These are phyloP conservation scores for Arachis monticola DNA, from an alignment of 331 rosid species.

Conservation along the genomic window DNA sequence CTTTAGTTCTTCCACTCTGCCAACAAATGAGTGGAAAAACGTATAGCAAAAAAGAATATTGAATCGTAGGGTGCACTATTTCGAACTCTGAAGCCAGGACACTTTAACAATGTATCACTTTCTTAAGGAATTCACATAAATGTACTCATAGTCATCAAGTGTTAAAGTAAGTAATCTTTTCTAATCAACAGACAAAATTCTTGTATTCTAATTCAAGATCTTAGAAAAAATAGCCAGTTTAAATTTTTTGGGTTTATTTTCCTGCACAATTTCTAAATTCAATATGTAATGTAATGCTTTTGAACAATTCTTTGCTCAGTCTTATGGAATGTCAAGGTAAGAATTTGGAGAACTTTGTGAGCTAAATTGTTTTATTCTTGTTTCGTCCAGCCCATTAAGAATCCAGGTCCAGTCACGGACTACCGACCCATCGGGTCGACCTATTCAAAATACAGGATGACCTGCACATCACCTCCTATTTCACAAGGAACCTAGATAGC, in stretches of 20 bases:
- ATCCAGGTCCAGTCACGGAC: no score
- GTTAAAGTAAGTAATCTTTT: neutral
- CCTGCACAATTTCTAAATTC: neutral
- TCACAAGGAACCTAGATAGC: no score
- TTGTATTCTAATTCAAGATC: slow-evolving; percentile 7
- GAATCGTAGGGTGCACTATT: slow-evolving; percentile 74
- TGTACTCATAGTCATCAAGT: slow-evolving; percentile 65
- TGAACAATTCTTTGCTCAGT: no score
- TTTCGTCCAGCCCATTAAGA: no score
- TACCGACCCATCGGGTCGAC: no score
- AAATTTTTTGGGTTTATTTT: slow-evolving; percentile 2
- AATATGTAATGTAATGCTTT: neutral
- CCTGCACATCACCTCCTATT: no score
- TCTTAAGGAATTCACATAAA: slow-evolving; percentile 56
- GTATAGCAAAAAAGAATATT: slow-evolving; percentile 54
- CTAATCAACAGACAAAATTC: neutral
- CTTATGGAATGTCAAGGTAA: no score
- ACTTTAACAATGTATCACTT: slow-evolving; percentile 70
- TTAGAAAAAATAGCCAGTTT: neutral
- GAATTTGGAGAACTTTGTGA: no score
- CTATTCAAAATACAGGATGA: no score
- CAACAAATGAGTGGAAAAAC: slow-evolving; percentile 64
- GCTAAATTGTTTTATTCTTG: no score
- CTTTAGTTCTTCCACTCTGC: slow-evolving; percentile 61
- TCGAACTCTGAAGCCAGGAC: slow-evolving; percentile 59